Evolutionary conservation across 1,139 yeast species (phyloP), one percentile per base, ranked within the genome.

Genomic region (Arxiozyma slooffiae): DNA sequence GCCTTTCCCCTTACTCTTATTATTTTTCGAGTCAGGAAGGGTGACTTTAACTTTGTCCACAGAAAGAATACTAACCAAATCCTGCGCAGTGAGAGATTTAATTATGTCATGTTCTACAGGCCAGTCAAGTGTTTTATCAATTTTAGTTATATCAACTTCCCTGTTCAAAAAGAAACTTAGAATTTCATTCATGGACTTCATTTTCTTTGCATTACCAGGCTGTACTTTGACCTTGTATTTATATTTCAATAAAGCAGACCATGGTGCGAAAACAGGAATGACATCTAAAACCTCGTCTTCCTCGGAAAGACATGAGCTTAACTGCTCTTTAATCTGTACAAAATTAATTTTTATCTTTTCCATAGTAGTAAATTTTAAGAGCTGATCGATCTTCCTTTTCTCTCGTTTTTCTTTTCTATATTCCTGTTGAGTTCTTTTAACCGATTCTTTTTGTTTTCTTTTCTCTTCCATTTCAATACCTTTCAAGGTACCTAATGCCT

Each of bases 221-320:
- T 82, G 88, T 41, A 92, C 70, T 67, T 92, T 90, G 40, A 87
- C 83, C 64, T 88, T 89, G 69, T 85, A 89, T 64, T 86, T 84
- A 68, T 77, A 79, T 64, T 84, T 84, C 54, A 73, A 77, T 59
- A 92, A 68, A 0, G 97, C 77, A 14, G 78, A 69, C 96, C 97
- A 94, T 1, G 98, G 98, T 0, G 92, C 97, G 73, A 89, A 90
- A 9, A 87, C 82, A 0, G 97, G 96, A 8, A 92, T 78, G 7
- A 85, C 79, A 48, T 81, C 87, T 16, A 82, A 57, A 0, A 70
- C 69, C 23, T 69, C 72, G 52, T 74, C 79, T 2, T 68, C 71
- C 23, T 67, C 55, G 17, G 59, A 57, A 36, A 72, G 61, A 30
- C 61, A 61, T 6, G 74, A 69, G 18, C 70, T 69, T 38, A 78